Evolutionary conservation across 306 rosid genomes (phyloP).

Genomic region (Vigna hirtella): DNA sequence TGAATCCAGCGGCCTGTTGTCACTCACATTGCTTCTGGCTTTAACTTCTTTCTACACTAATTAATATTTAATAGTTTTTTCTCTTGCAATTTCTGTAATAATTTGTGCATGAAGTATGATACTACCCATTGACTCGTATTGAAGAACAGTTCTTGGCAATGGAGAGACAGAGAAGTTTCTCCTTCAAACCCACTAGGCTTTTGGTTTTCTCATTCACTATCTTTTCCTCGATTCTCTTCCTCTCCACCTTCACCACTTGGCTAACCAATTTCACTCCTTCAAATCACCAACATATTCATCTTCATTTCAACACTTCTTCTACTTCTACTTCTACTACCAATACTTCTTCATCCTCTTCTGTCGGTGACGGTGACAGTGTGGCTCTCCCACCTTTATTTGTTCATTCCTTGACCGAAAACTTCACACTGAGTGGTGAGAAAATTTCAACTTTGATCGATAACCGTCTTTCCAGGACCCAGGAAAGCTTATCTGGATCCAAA

Average conservation of each 20-base stretch:
- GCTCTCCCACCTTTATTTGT: slow-evolving; percentile 47
- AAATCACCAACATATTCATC: slow-evolving; percentile 47
- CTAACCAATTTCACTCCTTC: slow-evolving; percentile 59
- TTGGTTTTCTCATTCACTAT: slow-evolving; percentile 72
- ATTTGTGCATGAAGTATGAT: slow-evolving; percentile 40
- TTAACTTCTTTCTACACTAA: not conserved
- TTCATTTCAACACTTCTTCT: slow-evolving; percentile 60
- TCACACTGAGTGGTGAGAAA: slow-evolving; percentile 46
- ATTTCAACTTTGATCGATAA: slow-evolving; percentile 49
- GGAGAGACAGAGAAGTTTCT: slow-evolving; percentile 88
- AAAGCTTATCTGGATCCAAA: slow-evolving; percentile 46
- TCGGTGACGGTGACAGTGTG: slow-evolving; percentile 23
- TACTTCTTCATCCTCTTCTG: slow-evolving; percentile 17
- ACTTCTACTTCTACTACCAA: not conserved
- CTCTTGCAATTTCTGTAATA: not conserved
- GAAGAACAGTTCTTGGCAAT: slow-evolving; percentile 43
- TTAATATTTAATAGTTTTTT: not conserved
- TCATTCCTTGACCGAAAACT: slow-evolving; percentile 50
- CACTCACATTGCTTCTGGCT: not conserved
- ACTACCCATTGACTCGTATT: slow-evolving; percentile 35
- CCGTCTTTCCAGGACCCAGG: slow-evolving; percentile 52
- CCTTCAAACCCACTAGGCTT: slow-evolving; percentile 77
- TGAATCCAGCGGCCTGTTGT: not conserved
- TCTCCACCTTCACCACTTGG: slow-evolving; percentile 69
- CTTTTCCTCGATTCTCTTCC: slow-evolving; percentile 68